A percentile compares a stretch with the other conserved stretches of the same genome.
phyloP scores from a whole-genome alignment of 1,284 basidiomycete species.

The Microbotryomycetes sp. region DNA sequence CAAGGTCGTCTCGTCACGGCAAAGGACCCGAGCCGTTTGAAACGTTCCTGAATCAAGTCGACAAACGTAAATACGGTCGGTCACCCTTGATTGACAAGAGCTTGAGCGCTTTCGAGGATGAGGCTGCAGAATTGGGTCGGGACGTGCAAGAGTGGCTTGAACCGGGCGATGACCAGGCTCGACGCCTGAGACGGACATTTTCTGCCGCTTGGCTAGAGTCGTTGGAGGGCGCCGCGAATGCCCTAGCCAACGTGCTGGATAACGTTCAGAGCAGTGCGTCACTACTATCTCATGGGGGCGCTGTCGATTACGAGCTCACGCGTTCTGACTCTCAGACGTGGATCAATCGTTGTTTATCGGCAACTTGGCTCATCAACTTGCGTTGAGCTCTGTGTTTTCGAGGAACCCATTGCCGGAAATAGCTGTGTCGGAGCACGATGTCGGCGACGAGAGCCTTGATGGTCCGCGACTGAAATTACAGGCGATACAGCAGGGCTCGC shows the following conservation, averaged over 20 bases:
- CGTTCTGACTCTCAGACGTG: background rate
- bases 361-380: slow-evolving; percentile 9
- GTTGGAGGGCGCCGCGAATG: slow-evolving; percentile 3
- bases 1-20: background rate
- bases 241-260: slow-evolving; percentile 3
- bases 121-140: slow-evolving; percentile 5
- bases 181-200: background rate
- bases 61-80: slow-evolving; percentile 21
- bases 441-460: too few relatives aligned
- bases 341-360: slow-evolving; percentile 16
- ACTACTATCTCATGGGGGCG: background rate
- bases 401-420: background rate
- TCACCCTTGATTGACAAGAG: slow-evolving; percentile 24
- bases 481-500: slow-evolving; percentile 6
- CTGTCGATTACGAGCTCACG: background rate
- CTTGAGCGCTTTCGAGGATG: slow-evolving; percentile 19
- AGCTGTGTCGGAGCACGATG: background rate
- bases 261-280: background rate
- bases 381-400: background rate
- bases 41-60: slow-evolving; percentile 21
- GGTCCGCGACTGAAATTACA: background rate
- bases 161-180: background rate
- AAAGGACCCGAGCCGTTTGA: slow-evolving; percentile 17
- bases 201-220: background rate
- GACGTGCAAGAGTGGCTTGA: slow-evolving; percentile 23